Base-by-base conservation (phyloP, 2,329 filamentous ascomycete genomes). In the Mycosphaerella sp. region DNA sequence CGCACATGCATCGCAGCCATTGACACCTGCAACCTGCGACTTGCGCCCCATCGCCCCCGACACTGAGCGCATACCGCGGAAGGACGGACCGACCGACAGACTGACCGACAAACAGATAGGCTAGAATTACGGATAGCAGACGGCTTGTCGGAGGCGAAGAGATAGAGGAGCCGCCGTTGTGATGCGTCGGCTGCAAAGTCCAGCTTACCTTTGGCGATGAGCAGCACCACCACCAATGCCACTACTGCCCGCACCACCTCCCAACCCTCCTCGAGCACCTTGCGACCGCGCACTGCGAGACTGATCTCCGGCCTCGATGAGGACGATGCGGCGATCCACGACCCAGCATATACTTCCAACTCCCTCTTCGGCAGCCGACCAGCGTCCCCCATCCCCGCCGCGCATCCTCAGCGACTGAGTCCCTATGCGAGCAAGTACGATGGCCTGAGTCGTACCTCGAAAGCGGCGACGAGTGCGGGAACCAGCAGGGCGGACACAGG, bases 221-320 rank as follows among this genome's bases (percentile, higher is more conserved):
- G 54, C 56, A 50, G 56, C 58, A 62, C 56, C 55, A 58, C 60
- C 59, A 54, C 55, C 41, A 41, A 48, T 40, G 27, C 16, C 39
- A 18, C 12, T 17, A n/a, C 36, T 17, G 12, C 37, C 36, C 58
- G 54, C 39, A 57, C 58, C 47, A 61, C 52, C 57, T 62, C 60
- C 59, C 21, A 36, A 10, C 45, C 41, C 28, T 48, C 45, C 45
- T 70, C 69, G 60, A 57, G 66, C 21, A 71, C 72, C 28, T 63
- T 77, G 48, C 69, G 75, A 54, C 74, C 75, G 18, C 68, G 75
- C 36, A 70, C 68, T 34, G 67, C 71, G 35, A 68, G 73, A 52
- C 61, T 77, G 59, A 74, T 77, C 44, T 76, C 74, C 10, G 69
- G 67, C 16, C 59, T 76, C 18, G 71, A 73, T 59, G 73, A 75